A percentile compares a stretch with the other conserved stretches of the same genome.
These are phyloP conservation scores for Claviceps lovelessii DNA, from an alignment of 2,329 filamentous ascomycete genomes.

Conservation along the genomic window DNA sequence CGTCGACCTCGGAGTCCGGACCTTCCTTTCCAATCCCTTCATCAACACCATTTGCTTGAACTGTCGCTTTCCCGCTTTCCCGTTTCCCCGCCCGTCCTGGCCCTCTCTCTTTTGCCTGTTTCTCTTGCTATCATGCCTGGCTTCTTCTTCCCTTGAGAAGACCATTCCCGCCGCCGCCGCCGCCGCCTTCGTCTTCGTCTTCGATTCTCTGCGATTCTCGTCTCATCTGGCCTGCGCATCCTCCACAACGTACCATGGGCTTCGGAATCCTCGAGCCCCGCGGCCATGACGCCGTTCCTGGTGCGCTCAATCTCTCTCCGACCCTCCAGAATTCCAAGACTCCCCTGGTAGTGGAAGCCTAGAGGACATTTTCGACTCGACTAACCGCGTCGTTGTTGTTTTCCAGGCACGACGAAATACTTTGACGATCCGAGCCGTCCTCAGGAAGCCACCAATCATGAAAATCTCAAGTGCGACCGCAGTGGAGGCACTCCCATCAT, in stretches of 20 bases:
- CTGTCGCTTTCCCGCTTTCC: too few relatives aligned
- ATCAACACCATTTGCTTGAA: too few relatives aligned
- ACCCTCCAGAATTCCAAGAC: too few relatives aligned
- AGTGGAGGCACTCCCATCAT: constrained; percentile 57
- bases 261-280: constrained; percentile 60
- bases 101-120: too few relatives aligned
- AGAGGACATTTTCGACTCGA: not conserved
- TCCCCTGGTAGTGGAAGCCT: not conserved
- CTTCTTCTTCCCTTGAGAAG: not conserved
- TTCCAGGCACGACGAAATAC: constrained; percentile 47
- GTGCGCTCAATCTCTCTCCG: constrained; percentile 29
- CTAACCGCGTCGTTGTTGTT: not conserved
- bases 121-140: not conserved
- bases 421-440: constrained; percentile 43
- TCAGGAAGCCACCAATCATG: constrained; percentile 25
- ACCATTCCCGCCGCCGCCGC: too few relatives aligned
- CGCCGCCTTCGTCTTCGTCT: not conserved
- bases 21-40: too few relatives aligned
- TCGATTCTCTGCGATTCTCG: not conserved
- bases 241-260: constrained; percentile 15
- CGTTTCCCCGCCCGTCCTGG: not conserved
- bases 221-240: not conserved
- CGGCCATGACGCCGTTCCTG: constrained; percentile 56
- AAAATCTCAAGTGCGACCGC: constrained; percentile 56
- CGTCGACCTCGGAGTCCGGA: too few relatives aligned